A percentile compares a stretch with the other conserved stretches of the same genome.
These are phyloP conservation scores for Fusarium decemcellulare DNA, from an alignment of 2,329 filamentous ascomycete genomes.

Conservation along the genomic window DNA sequence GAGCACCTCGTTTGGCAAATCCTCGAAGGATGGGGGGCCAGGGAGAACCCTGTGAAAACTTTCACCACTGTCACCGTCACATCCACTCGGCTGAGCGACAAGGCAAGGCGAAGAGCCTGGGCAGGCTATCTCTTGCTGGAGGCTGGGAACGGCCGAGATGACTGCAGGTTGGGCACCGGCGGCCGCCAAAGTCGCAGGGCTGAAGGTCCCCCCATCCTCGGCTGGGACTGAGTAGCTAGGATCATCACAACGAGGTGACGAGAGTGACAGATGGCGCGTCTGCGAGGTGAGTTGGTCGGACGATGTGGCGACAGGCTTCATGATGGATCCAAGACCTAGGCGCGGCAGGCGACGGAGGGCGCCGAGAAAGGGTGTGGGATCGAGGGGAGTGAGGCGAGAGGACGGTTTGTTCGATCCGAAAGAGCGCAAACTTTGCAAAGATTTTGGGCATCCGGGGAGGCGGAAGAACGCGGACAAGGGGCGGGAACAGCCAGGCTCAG, in stretches of 20 bases:
- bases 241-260: slow-evolving; percentile 29
- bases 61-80: not conserved
- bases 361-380: slow-evolving; percentile 31
- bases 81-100: not conserved
- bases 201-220: slow-evolving; percentile 33
- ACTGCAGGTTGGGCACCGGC: slow-evolving; percentile 50
- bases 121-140: slow-evolving; percentile 23
- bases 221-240: slow-evolving; percentile 29
- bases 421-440: slow-evolving; percentile 13
- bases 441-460: slow-evolving; percentile 21
- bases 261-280: slow-evolving; percentile 51
- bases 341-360: slow-evolving; percentile 34
- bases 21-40: slow-evolving; percentile 50
- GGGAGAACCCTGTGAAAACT: not conserved
- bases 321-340: slow-evolving; percentile 35
- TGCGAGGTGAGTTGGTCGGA: slow-evolving; percentile 52
- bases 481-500: slow-evolving; percentile 30
- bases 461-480: slow-evolving; percentile 23
- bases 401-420: slow-evolving; percentile 12
- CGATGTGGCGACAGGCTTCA: slow-evolving; percentile 47
- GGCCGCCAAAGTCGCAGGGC: slow-evolving; percentile 40
- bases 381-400: slow-evolving; percentile 33
- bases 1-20: slow-evolving; percentile 70
- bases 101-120: slow-evolving; percentile 15
- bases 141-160: slow-evolving; percentile 22